Evolutionary conservation across 78 protist genomes (phyloP).

Genomic region (Dictyostelium brefeldianum): DNA sequence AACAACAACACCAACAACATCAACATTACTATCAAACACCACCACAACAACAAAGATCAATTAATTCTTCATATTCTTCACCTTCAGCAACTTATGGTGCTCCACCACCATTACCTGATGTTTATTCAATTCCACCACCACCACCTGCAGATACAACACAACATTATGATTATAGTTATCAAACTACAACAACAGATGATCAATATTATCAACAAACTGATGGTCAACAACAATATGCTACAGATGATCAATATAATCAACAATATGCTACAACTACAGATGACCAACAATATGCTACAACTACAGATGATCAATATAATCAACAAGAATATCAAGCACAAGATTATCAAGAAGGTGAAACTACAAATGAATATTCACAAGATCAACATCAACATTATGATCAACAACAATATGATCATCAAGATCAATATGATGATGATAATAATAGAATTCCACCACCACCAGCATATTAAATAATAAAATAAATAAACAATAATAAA

Average conservation of each 20-base stretch:
- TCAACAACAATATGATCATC: background rate
- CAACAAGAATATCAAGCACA: conserved; percentile 31
- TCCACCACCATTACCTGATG: conserved; percentile 26
- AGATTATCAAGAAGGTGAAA: conserved; percentile 13
- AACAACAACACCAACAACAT: background rate
- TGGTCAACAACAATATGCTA: background rate
- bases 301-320: background rate
- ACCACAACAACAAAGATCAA: background rate
- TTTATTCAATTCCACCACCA: background rate
- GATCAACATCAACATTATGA: conserved; percentile 4
- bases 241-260: background rate
- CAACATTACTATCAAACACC: background rate
- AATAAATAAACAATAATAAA: background rate
- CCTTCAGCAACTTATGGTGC: conserved; percentile 43
- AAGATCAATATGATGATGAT: conserved; percentile 1
- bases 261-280: background rate
- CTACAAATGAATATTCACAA: conserved; percentile 4
- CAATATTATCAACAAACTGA: background rate
- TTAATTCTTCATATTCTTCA: conserved; percentile 2
- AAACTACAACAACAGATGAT: background rate
- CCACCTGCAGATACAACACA: background rate
- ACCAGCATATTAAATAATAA: background rate
- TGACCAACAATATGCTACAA: background rate
- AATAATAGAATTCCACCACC: conserved; percentile 27
- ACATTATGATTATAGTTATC: conserved; percentile 19